Evolutionary conservation across 352 stramenopile species (phyloP), one percentile per base, ranked within the genome.

Genomic region (Phytophthora macrochlamydospora): DNA sequence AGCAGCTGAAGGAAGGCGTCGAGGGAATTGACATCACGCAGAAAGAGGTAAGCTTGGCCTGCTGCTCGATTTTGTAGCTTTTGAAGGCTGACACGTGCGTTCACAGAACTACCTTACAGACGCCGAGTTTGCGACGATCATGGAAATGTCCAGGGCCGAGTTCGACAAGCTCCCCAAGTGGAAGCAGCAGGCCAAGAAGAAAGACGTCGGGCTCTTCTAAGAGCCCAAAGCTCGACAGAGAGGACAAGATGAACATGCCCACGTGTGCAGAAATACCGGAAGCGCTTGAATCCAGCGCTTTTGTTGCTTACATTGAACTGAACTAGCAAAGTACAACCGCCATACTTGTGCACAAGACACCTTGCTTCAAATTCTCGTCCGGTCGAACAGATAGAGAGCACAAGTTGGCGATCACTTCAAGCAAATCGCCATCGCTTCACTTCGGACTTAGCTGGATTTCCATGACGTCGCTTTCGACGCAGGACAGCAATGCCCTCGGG

Each of bases 141-240:
- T 96, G 76, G 76, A 76, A 38, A 55, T 79, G 57, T 84, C 50
- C 65, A 89, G 76, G 71, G 65, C 54, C 49, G 88, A 93, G 45
- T 97, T 88, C 48, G 54, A 50, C 6, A 73, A 73, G 4, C 67
- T 94, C 14, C 81, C 89, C 40, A 94, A 95, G 73, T 97, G 90
- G 90, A 91, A 92, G 76, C 81, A 92, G 69, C 81, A 93, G 57
- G 78, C 79, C 38, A 91, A 92, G 75, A 97, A 97, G 83, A 95
- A 95, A 76, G 82, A 93, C 18, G 72, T 81, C 7, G 77, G 85
- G 32, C 75, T 97, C 44, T 97, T 97, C 70, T 97, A 87, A 91
- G 33, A 28, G 43, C n/a, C 32, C 14, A 33, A 13, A 28, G 24
- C 12, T 14, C 7, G 7, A 24, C 18, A 24, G 18, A 24, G 18